Base-by-base conservation (phyloP, 306 rosid species). In the Malus sylvestris region DNA sequence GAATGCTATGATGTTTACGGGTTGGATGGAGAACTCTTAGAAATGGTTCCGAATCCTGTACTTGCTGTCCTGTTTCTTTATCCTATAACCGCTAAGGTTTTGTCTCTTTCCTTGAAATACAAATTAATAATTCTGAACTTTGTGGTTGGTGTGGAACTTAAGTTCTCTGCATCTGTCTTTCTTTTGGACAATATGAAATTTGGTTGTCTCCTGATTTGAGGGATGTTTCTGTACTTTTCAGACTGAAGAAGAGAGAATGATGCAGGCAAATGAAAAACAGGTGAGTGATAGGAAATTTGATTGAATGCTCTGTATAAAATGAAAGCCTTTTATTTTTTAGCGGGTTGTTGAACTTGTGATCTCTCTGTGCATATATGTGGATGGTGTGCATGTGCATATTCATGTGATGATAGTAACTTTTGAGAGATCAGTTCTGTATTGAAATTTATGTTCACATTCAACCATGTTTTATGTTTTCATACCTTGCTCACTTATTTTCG, bases 1-100 rank as follows among this genome's bases (percentile, higher is more conserved):
- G 97, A 87, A 83, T 96, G 98, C 89, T 72, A 11, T 77, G 99
- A 96, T 76, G 98, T 96, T 55, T 96, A 87, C 60, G 99, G 97
- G 40, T 87, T 96, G 82, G 98, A 89, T 70, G 91, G 86, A 61
- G 96, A 83, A 80, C 98, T 96, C 77, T 77, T 93, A 81, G 91
- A 93, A 82, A 91, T 92, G 97, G 99, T 96, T 82, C 98, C 99
- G 2, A 87, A 89, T 81, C 98, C 99, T 61, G 99, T 96, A 76
- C 88, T 92, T 49, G 98, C 98, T 19, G 97, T 96, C 78, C 86
- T 96, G 77, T 93, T 96, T 75, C 99, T 96, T 70, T 96, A 92
- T 84, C 99, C 99, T 46, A 10, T 89, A 69, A 92, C 97, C 19
- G 4, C 85, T 45, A 68, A 89, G 97, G 99, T 96, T 23, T 78